These are phyloP conservation scores for Cucurbita ficifolia DNA, from an alignment of 306 rosid genomes.

Conservation along the genomic window DNA sequence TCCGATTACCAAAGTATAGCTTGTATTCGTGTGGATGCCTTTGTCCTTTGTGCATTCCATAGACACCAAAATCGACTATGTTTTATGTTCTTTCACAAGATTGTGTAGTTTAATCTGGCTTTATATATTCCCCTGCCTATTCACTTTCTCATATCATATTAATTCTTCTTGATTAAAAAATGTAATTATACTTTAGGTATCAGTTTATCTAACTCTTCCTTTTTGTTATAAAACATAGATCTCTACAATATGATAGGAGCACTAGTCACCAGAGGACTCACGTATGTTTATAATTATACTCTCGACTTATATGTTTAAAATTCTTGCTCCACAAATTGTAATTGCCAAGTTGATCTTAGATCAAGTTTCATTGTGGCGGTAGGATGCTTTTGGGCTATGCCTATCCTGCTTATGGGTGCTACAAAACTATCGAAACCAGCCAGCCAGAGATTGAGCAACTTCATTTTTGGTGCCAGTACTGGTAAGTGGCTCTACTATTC, in stretches of 20 bases:
- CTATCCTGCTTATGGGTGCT: slow-evolving; percentile 91
- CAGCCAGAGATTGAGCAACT: slow-evolving; percentile 74
- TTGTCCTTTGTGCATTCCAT: background rate
- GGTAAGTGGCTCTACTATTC: slow-evolving; percentile 22
- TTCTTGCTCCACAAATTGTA: background rate
- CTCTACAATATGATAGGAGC: slow-evolving; percentile 67
- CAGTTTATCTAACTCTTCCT: background rate
- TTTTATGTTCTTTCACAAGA: background rate
- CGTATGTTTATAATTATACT: slow-evolving; percentile 35
- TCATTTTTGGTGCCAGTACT: slow-evolving; percentile 91
- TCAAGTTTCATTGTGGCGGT: slow-evolving; percentile 8
- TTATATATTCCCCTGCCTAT: background rate
- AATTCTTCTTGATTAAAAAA: background rate
- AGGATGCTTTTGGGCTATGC: slow-evolving; percentile 89
- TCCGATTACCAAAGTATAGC: background rate
- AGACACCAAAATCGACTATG: too few relatives aligned
- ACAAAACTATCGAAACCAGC: slow-evolving; percentile 67
- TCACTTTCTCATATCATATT: background rate
- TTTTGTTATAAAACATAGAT: slow-evolving; percentile 23
- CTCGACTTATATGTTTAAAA: background rate
- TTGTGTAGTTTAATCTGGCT: background rate
- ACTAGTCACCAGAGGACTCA: slow-evolving; percentile 66
- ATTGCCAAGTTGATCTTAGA: background rate
- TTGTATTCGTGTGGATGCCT: background rate
- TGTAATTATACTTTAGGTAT: background rate